Evolutionary conservation across 768 basidiomycete genomes (phyloP), one percentile per base, ranked within the genome.

Genomic region (Kwoniella europaea): DNA sequence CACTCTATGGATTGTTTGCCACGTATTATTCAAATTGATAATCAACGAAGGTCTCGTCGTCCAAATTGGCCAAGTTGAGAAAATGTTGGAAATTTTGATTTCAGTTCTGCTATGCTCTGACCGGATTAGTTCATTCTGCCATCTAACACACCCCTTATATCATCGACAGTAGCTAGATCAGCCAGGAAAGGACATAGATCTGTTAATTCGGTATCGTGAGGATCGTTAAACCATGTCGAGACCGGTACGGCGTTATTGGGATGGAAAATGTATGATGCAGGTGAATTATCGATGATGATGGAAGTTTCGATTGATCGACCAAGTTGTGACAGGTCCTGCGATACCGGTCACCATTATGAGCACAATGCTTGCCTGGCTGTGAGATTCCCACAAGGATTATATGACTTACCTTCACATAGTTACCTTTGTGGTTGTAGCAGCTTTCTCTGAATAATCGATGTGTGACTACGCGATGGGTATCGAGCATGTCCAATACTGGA

Each of bases 141-240:
- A 80, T 96, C 93, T 74, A 98, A 87, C 50, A 97, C 90, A 56
- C 92, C 94, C 69, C 97, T 88, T 58, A 98, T 92, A 83, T 99
- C 97, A 68, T 90, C 90, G 43, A 94, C 93, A 27, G 87, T 86
- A 43, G 86, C 88, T 44, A 99, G 87, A 84, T 99, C 97, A 44
- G 92, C 86, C 72, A 99, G 88, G 88, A 99, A 98, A 35, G 94
- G 93, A 67, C 94, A 90, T 63, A 98, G 86, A 84, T 98, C 96
- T 52, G 93, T 97, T 74, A 99, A 88, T 83, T 98, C 96, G 58
- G 95, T 96, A 82, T 98, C 96, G 79, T 98, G 96, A 10, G 95
- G 95, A 84, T 94, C 94, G 84, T 98, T 98, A 86, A 99, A 99
- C 97, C 97, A 99, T 68, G 93, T 94, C 54, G 96, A 98, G 71